phyloP scores from a whole-genome alignment of 768 basidiomycete species.

The Sporobolomyces roseus region DNA sequence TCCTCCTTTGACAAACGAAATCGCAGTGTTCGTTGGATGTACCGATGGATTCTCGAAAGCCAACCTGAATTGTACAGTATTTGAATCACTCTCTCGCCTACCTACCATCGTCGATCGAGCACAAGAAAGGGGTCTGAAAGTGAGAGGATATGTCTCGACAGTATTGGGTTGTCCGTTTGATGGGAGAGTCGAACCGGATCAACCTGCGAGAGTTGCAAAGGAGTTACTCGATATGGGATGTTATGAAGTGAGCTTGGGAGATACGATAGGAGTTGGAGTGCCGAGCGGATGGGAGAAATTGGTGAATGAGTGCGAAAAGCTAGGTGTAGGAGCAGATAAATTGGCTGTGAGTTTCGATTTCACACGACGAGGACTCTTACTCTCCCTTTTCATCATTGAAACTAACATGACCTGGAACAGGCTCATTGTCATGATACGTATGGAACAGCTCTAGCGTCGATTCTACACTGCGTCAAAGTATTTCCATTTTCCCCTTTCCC shows the following conservation, averaged over 20 bases:
- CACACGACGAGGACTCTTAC: too few relatives aligned
- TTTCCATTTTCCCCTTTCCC: not conserved
- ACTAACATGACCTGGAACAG: slow-evolving; percentile 1
- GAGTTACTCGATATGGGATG: slow-evolving; percentile 83
- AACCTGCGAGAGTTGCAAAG: slow-evolving; percentile 66
- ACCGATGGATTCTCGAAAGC: slow-evolving; percentile 80
- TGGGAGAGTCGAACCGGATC: slow-evolving; percentile 64
- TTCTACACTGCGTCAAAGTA: slow-evolving; percentile 46
- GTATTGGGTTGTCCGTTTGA: slow-evolving; percentile 67
- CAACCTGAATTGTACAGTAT: slow-evolving; percentile 73
- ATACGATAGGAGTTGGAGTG: slow-evolving; percentile 83
- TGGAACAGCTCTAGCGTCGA: slow-evolving; percentile 60
- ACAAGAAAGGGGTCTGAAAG: slow-evolving; percentile 60
- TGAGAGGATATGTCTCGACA: slow-evolving; percentile 49
- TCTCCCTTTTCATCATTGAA: too few relatives aligned
- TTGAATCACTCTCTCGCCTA: slow-evolving; percentile 65
- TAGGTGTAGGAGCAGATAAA: slow-evolving; percentile 58
- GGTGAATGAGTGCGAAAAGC: slow-evolving; percentile 63
- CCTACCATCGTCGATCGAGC: slow-evolving; percentile 63
- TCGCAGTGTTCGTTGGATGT: slow-evolving; percentile 83
- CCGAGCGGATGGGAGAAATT: slow-evolving; percentile 65
- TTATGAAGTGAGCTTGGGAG: slow-evolving; percentile 75
- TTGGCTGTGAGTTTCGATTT: slow-evolving; percentile 55
- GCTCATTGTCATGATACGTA: slow-evolving; percentile 83
- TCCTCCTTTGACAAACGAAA: slow-evolving; percentile 61